phyloP scores from a whole-genome alignment of 805 yeast genomes.

The Pichia nakasei region DNA sequence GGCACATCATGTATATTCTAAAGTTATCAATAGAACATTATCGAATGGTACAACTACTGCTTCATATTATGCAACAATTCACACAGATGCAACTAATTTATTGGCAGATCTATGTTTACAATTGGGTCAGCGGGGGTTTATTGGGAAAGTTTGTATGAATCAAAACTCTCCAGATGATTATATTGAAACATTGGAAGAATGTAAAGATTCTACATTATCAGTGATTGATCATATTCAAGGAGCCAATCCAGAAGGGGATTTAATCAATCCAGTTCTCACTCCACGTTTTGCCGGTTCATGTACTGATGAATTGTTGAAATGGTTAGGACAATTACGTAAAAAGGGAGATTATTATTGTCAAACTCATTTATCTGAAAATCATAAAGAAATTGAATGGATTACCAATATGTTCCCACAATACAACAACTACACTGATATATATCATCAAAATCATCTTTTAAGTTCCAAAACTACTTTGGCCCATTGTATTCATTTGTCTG shows the following conservation, averaged over 20 bases:
- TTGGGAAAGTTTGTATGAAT: slow-evolving; percentile 95
- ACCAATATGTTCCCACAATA: slow-evolving; percentile 62
- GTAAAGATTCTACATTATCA: slow-evolving; percentile 43
- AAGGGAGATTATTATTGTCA: slow-evolving; percentile 57
- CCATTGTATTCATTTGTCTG: slow-evolving; percentile 73
- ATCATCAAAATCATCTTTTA: slow-evolving; percentile 53
- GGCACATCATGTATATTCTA: slow-evolving; percentile 57
- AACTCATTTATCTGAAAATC: slow-evolving; percentile 85
- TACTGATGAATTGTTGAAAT: slow-evolving; percentile 47
- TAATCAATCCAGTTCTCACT: slow-evolving; percentile 69
- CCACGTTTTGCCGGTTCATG: slow-evolving; percentile 95
- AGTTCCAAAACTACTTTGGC: slow-evolving; percentile 69
- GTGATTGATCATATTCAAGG: slow-evolving; percentile 48
- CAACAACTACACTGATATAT: slow-evolving; percentile 65
- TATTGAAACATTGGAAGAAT: slow-evolving; percentile 45
- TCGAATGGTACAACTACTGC: slow-evolving; percentile 86
- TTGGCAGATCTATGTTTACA: slow-evolving; percentile 63
- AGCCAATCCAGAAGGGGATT: slow-evolving; percentile 44
- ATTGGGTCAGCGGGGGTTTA: slow-evolving; percentile 76
- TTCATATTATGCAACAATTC: slow-evolving; percentile 84
- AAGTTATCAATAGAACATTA: slow-evolving; percentile 63
- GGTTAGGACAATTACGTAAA: slow-evolving; percentile 53
- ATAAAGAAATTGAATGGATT: slow-evolving; percentile 68
- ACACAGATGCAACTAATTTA: slow-evolving; percentile 61
- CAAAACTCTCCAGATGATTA: slow-evolving; percentile 69